Evolutionary conservation across 305 asterid genomes (phyloP).

Genomic region (Solanum hybrid): DNA sequence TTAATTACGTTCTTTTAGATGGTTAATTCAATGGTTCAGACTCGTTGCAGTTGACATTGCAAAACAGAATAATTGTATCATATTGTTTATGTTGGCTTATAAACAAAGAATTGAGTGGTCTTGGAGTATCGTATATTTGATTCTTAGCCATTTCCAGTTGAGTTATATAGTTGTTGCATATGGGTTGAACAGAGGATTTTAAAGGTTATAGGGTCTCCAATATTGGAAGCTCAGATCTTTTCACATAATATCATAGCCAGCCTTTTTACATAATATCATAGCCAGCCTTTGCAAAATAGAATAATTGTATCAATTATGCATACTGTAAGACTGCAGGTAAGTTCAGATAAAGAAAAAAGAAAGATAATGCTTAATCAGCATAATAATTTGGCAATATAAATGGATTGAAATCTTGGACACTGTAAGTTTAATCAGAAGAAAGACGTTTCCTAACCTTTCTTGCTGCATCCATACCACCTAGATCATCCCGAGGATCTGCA

Average conservation of each 20-base stretch:
- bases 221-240: background rate
- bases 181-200: background rate
- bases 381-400: too few species aligned
- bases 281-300: too few species aligned
- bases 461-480: conserved; percentile 74
- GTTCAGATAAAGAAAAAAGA: too few species aligned
- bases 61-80: background rate
- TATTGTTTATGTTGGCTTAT: background rate
- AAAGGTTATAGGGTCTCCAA: background rate
- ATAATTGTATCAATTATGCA: background rate
- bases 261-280: background rate
- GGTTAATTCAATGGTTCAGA: background rate
- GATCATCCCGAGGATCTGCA: conserved; percentile 97
- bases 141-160: background rate
- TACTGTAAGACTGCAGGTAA: background rate
- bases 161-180: background rate
- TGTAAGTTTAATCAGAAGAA: too few species aligned
- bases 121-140: too few species aligned
- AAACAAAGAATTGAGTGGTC: background rate
- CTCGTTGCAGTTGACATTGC: background rate
- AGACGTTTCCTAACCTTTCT: too few species aligned
- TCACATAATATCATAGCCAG: background rate
- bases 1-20: background rate
- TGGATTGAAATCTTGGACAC: too few species aligned
- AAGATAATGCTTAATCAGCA: too few species aligned